Percentiles rank a stretch among this genome's conserved stretches.
Evolutionary conservation across 2,329 filamentous ascomycete species (phyloP).

Genomic region (Didymosphaeria variabile): DNA sequence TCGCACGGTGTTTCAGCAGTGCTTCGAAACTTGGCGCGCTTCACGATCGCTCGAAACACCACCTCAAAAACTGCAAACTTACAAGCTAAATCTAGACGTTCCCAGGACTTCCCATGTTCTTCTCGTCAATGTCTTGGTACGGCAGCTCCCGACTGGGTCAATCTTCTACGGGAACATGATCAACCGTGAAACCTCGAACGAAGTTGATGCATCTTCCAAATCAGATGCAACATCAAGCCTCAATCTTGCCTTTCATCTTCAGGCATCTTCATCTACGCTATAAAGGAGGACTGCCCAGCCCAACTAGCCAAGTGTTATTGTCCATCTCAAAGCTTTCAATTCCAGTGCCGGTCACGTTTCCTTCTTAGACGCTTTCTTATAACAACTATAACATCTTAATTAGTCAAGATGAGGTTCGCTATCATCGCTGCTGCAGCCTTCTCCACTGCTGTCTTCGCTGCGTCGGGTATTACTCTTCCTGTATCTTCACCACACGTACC

Average conservation of each 20-base stretch:
- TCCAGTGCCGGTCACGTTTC: constrained; percentile 42
- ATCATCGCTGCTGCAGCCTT: constrained; percentile 36
- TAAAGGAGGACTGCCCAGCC: constrained; percentile 24
- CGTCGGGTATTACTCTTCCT: constrained; percentile 22
- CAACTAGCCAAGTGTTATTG: constrained; percentile 16
- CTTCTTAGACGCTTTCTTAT: constrained; percentile 19
- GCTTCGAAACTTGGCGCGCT: constrained; percentile 37
- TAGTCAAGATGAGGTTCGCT: constrained; percentile 40
- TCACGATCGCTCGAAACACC: constrained; percentile 34
- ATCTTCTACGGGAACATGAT: constrained; percentile 21
- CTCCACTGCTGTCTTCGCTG: constrained; percentile 38
- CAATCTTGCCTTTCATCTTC: not conserved
- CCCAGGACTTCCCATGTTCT: constrained; percentile 25
- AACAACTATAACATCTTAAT: constrained; percentile 14
- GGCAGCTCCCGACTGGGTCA: constrained; percentile 12
- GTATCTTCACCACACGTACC: not conserved
- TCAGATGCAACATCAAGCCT: constrained; percentile 21
- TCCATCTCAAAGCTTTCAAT: constrained; percentile 28
- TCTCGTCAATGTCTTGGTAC: constrained; percentile 14
- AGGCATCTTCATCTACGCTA: constrained; percentile 15
- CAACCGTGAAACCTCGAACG: constrained; percentile 36
- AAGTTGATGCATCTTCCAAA: constrained; percentile 33
- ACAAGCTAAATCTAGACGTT: constrained; percentile 23
- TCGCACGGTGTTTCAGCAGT: constrained; percentile 38
- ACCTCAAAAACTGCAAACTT: constrained; percentile 20